Conservation (phyloP, 176 grass and related monocot genomes). For the Lolium perenne region DNA sequence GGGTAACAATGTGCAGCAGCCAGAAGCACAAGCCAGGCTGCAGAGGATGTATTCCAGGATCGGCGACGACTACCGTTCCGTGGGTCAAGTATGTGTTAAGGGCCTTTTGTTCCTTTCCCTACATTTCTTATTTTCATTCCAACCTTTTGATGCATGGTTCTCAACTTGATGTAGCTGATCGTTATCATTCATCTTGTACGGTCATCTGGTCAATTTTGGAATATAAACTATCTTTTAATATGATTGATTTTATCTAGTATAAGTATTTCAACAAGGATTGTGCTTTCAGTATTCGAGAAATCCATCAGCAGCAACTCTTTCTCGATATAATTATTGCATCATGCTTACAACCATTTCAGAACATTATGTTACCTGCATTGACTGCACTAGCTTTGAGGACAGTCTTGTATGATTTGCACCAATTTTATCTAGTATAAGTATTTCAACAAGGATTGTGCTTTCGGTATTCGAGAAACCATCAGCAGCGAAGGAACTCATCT, state of each 20-base stretch:
- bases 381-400: not conserved
- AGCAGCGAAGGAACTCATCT: not conserved
- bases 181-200: constrained; percentile 24
- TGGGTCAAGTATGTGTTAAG: constrained; percentile 67
- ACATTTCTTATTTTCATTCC: not conserved
- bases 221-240: not conserved
- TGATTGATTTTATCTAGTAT: not conserved
- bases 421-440: too few species aligned
- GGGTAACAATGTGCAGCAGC: constrained; percentile 49
- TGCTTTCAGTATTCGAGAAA: not conserved
- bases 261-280: not conserved
- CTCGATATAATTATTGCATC: not conserved
- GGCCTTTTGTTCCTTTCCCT: not conserved
- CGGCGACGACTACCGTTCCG: constrained; percentile 74
- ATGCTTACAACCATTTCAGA: not conserved
- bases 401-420: not conserved
- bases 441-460: not conserved
- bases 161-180: constrained; percentile 15
- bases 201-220: constrained; percentile 16
- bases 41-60: constrained; percentile 81
- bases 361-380: not conserved
- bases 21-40: constrained; percentile 59
- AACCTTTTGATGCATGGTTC: not conserved
- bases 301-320: not conserved
- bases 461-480: not conserved